phyloP scores from a whole-genome alignment of 352 stramenopile species.

The Halophytophthora batemanensis region DNA sequence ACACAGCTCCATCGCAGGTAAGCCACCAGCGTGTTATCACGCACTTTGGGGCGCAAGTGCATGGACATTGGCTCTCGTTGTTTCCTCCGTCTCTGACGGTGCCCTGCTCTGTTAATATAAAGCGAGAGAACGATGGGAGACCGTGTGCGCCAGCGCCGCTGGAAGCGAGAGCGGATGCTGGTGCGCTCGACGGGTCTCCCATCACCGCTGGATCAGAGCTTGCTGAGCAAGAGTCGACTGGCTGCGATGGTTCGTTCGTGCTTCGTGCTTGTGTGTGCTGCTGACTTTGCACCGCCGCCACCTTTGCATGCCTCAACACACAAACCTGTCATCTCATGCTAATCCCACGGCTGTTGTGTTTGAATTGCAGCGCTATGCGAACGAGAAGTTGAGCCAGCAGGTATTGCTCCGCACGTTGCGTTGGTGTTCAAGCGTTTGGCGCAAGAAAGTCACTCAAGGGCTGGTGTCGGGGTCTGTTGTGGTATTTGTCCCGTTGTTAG shows the following conservation, averaged over 20 bases:
- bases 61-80: neutral
- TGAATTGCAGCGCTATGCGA: slow-evolving; percentile 54
- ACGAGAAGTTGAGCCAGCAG: slow-evolving; percentile 66
- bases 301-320: no score
- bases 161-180: slow-evolving; percentile 58
- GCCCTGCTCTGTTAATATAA: neutral
- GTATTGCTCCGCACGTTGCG: slow-evolving; percentile 11
- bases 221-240: slow-evolving; percentile 33
- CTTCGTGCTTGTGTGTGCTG: neutral
- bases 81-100: neutral
- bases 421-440: neutral
- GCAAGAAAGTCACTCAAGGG: neutral
- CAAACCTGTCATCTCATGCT: slow-evolving; percentile 3
- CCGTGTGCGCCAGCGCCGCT: slow-evolving; percentile 44
- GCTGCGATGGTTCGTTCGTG: slow-evolving; percentile 30
- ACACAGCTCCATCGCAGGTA: slow-evolving; percentile 22
- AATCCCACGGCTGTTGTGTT: no score
- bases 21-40: neutral
- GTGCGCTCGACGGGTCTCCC: slow-evolving; percentile 33
- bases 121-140: slow-evolving; percentile 39
- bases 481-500: slow-evolving; percentile 30
- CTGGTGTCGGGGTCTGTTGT: neutral
- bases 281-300: no score
- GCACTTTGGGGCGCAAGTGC: neutral
- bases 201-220: slow-evolving; percentile 15